Evolutionary conservation across 768 basidiomycete genomes (phyloP).

Genomic region (Lyophyllum semitale): DNA sequence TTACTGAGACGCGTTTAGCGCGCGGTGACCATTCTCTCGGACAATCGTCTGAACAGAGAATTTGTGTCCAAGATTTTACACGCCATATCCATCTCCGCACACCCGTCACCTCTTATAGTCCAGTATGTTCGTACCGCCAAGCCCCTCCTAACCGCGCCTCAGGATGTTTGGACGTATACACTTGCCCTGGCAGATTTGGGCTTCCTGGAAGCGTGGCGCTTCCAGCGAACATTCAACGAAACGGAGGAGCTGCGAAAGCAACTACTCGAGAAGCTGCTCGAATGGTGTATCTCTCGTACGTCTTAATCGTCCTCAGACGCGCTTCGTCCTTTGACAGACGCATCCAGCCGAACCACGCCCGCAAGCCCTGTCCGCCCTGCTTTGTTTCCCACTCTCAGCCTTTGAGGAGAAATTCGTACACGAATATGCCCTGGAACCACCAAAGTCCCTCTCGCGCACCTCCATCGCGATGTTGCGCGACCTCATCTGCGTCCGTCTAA

Average conservation of each 20-base stretch:
- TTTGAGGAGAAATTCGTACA: slow-evolving; percentile 66
- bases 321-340: slow-evolving; percentile 2
- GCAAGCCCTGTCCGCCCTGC: slow-evolving; percentile 57
- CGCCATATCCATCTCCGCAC: slow-evolving; percentile 53
- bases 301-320: slow-evolving; percentile 14
- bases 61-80: slow-evolving; percentile 78
- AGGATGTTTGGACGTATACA: slow-evolving; percentile 71
- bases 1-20: slow-evolving; percentile 39
- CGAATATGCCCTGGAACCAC: slow-evolving; percentile 57
- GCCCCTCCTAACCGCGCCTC: slow-evolving; percentile 66
- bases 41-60: slow-evolving; percentile 73
- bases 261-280: slow-evolving; percentile 59
- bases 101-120: slow-evolving; percentile 59
- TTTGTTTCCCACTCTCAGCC: slow-evolving; percentile 64
- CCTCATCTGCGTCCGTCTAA: slow-evolving; percentile 75
- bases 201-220: slow-evolving; percentile 75
- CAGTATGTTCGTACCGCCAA: slow-evolving; percentile 77
- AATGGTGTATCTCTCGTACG: slow-evolving; percentile 74
- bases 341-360: slow-evolving; percentile 59
- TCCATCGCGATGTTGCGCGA: slow-evolving; percentile 69
- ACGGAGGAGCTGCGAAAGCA: slow-evolving; percentile 50
- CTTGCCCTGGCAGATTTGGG: slow-evolving; percentile 66
- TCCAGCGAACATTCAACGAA: slow-evolving; percentile 71
- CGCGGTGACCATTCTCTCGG: slow-evolving; percentile 73
- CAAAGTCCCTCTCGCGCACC: slow-evolving; percentile 43